Percentiles rank a stretch among this genome's conserved stretches.
These are phyloP conservation scores for Rhizopogon rudus DNA, from an alignment of 768 basidiomycete species.

Conservation along the genomic window DNA sequence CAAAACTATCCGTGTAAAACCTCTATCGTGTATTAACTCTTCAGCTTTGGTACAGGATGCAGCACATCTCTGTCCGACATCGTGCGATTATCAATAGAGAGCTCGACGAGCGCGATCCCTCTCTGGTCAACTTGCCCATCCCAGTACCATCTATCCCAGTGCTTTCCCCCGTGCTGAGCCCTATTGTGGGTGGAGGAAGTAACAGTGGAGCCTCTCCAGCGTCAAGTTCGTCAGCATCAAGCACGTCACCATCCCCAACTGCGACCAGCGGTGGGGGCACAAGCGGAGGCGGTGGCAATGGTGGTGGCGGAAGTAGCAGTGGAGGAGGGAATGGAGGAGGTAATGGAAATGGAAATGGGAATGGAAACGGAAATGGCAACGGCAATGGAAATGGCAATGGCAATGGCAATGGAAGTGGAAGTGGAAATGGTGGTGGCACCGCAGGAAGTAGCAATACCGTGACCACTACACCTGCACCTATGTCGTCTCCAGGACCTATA, in stretches of 20 bases:
- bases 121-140: conserved; percentile 33
- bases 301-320: background rate
- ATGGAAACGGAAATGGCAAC: background rate
- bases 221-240: conserved; percentile 9
- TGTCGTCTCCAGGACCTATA: background rate
- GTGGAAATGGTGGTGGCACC: background rate
- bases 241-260: conserved; percentile 2
- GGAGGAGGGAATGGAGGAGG: background rate
- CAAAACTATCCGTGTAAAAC: background rate
- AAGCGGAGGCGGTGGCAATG: conserved; percentile 2
- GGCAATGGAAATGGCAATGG: background rate
- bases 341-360: background rate
- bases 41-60: conserved; percentile 13
- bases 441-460: background rate
- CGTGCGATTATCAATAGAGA: conserved; percentile 9
- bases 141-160: conserved; percentile 38
- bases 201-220: background rate
- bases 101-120: conserved; percentile 33
- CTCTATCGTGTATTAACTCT: conserved; percentile 1
- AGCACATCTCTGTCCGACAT: conserved; percentile 3
- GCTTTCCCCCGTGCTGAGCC: conserved; percentile 29
- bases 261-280: background rate
- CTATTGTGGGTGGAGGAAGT: conserved; percentile 26
- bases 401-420: background rate
- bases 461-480: background rate